Evolutionary conservation across 2,329 filamentous ascomycete genomes (phyloP).

Genomic region (Cercospora citrullina): DNA sequence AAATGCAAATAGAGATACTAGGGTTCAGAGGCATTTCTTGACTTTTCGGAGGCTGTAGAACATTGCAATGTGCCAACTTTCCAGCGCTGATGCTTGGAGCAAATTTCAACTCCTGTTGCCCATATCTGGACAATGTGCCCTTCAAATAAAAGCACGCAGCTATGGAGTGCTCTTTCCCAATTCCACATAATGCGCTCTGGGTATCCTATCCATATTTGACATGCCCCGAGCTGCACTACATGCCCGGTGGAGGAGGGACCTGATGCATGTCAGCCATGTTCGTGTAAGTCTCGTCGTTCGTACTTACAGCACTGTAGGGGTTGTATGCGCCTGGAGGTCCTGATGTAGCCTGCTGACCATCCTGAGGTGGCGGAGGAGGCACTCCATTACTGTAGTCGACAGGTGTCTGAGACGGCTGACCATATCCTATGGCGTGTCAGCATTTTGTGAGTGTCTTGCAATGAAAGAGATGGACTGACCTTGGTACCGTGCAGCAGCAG

Average conservation of each 20-base stretch:
- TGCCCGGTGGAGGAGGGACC: slow-evolving; percentile 13
- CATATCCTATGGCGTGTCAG: not conserved
- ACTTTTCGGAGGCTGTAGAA: not conserved
- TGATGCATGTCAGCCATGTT: not conserved
- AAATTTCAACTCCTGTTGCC: not conserved
- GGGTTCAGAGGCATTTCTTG: not conserved
- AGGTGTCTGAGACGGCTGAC: slow-evolving; percentile 7
- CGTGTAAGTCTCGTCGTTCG: not conserved
- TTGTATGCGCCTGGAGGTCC: slow-evolving; percentile 9
- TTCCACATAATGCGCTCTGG: not conserved
- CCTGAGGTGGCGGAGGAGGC: slow-evolving; percentile 4
- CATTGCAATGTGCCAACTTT: not conserved
- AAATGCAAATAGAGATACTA: not conserved
- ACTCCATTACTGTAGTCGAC: slow-evolving; percentile 12
- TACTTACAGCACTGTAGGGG: slow-evolving; percentile 12
- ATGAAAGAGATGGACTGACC: not conserved
- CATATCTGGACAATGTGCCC: not conserved
- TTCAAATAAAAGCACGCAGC: not conserved
- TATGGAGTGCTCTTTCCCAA: not conserved
- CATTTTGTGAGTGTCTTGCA: not conserved
- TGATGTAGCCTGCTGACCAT: slow-evolving; percentile 1
- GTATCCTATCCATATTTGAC: not conserved
- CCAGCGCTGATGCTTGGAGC: not conserved
- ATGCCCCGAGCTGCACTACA: not conserved
- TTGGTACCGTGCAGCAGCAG: slow-evolving; percentile 5